A percentile compares a stretch with the other conserved stretches of the same genome.
phyloP scores from a whole-genome alignment of 2,329 filamentous ascomycete genomes.

The Phialocephala subalpina region DNA sequence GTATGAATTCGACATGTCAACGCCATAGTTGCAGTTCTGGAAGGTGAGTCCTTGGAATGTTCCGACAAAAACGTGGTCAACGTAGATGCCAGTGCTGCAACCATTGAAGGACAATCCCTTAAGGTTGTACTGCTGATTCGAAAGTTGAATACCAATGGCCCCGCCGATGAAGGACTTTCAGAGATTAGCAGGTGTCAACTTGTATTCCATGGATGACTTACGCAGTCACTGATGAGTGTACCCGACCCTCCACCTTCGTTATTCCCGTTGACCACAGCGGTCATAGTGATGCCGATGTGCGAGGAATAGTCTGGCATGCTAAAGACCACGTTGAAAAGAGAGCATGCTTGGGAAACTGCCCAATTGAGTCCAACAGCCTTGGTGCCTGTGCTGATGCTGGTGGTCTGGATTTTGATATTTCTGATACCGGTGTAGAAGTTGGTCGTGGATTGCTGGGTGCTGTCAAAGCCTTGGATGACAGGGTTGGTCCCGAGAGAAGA shows the following conservation, averaged over 20 bases:
- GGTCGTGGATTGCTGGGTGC: background rate
- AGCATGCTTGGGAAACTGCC: slow-evolving; percentile 62
- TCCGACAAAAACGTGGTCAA: slow-evolving; percentile 69
- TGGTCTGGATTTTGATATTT: slow-evolving; percentile 69
- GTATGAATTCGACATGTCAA: slow-evolving; percentile 57
- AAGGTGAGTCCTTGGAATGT: slow-evolving; percentile 59
- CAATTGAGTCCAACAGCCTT: slow-evolving; percentile 55
- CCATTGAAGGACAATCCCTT: slow-evolving; percentile 54
- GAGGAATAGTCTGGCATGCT: slow-evolving; percentile 52
- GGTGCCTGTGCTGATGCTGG: slow-evolving; percentile 33
- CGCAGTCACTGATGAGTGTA: slow-evolving; percentile 65
- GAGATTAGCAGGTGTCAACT: background rate
- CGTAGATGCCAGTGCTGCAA: slow-evolving; percentile 61
- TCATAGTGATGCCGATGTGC: slow-evolving; percentile 56
- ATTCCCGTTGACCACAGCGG: background rate
- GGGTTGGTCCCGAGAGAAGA: background rate
- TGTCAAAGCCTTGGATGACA: background rate
- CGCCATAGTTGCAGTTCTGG: slow-evolving; percentile 58
- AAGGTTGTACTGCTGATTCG: slow-evolving; percentile 68
- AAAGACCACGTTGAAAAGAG: slow-evolving; percentile 68
- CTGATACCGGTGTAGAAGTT: slow-evolving; percentile 53
- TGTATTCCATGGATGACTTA: slow-evolving; percentile 23
- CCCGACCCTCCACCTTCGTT: slow-evolving; percentile 55
- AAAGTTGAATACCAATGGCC: slow-evolving; percentile 64
- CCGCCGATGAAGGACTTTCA: slow-evolving; percentile 63